Evolutionary conservation across 257 asterid species (phyloP).

Genomic region (Gynochthodes officinalis): DNA sequence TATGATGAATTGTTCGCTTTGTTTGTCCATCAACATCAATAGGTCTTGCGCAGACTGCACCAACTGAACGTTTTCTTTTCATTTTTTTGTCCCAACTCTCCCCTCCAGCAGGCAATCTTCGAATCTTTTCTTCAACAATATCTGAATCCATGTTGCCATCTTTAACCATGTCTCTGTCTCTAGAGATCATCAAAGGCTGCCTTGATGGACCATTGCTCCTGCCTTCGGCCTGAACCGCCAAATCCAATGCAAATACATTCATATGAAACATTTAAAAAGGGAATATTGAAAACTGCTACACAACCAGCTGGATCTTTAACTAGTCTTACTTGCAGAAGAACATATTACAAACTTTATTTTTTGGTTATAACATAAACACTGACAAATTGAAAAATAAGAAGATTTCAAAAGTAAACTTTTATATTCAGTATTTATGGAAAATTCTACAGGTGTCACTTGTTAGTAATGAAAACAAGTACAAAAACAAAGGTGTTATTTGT

Average conservation of each 20-base stretch:
- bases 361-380: background rate
- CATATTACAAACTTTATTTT: background rate
- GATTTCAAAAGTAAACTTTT: background rate
- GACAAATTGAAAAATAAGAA: background rate
- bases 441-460: background rate
- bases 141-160: conserved; percentile 60
- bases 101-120: conserved; percentile 84
- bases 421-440: background rate
- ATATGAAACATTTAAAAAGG: background rate
- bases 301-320: conserved; percentile 1
- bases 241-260: background rate
- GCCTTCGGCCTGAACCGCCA: conserved; percentile 59
- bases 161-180: conserved; percentile 71
- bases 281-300: background rate
- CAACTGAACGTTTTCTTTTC: conserved; percentile 96
- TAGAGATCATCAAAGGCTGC: conserved; percentile 51
- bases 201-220: conserved; percentile 61
- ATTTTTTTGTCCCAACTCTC: conserved; percentile 96
- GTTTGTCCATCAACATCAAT: conserved; percentile 65
- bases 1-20: conserved; percentile 62
- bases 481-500: background rate
- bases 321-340: background rate
- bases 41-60: conserved; percentile 69
- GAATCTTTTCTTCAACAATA: conserved; percentile 67
- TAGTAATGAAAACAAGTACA: background rate